A percentile compares a stretch with the other conserved stretches of the same genome.
Conservation (phyloP, 2,329 filamentous ascomycete genomes). For the Cladosporium sp. region DNA sequence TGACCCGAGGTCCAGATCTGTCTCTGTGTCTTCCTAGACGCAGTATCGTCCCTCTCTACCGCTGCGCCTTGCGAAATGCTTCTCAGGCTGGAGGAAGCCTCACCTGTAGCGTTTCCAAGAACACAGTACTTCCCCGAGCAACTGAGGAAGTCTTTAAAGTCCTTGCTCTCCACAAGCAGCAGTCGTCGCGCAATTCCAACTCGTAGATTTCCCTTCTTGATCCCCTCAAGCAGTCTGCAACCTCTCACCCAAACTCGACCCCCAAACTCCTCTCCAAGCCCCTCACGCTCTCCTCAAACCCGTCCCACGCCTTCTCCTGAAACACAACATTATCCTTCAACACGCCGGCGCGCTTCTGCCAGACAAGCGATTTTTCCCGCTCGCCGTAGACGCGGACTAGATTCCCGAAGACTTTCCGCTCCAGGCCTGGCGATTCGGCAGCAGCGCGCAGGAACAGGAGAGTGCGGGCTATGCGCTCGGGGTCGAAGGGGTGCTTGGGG, state of each 20-base stretch:
- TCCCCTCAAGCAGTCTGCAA: not conserved
- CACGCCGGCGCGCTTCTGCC: not conserved
- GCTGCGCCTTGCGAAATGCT: not conserved
- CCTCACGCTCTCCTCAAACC: conserved; percentile 29
- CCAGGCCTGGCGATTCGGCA: conserved; percentile 61
- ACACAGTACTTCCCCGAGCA: too few relatives aligned
- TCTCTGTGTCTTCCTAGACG: not conserved
- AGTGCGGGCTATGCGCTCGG: conserved; percentile 64
- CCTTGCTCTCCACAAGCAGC: too few relatives aligned
- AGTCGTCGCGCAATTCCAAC: not conserved
- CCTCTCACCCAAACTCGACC: not conserved
- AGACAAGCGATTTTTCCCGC: conserved; percentile 33
- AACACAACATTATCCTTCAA: conserved; percentile 11
- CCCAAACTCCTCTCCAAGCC: conserved; percentile 8
- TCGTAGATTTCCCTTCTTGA: not conserved
- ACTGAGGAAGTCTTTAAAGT: too few relatives aligned
- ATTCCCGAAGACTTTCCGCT: conserved; percentile 72
- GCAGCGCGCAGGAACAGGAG: conserved; percentile 70
- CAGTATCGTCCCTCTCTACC: not conserved
- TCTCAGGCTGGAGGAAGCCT: not conserved
- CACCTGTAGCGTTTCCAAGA: not conserved
- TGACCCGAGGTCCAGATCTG: not conserved
- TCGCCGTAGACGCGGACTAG: conserved; percentile 55
- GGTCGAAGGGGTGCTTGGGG: conserved; percentile 43
- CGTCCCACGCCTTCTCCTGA: conserved; percentile 12